Evolutionary conservation across 306 rosid genomes (phyloP).

Genomic region (Prunus mume): DNA sequence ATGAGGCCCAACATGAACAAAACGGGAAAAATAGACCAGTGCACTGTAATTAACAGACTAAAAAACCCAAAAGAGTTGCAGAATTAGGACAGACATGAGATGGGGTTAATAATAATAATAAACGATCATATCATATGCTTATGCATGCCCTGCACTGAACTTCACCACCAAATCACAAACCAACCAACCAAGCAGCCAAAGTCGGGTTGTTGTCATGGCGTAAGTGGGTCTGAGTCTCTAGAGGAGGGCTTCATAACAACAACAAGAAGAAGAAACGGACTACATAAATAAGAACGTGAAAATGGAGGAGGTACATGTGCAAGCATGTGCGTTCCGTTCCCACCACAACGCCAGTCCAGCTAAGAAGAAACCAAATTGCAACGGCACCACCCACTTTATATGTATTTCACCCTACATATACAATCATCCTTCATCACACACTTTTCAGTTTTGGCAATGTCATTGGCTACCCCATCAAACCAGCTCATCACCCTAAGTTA

Average conservation of each 20-base stretch:
- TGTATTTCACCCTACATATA: too few species aligned
- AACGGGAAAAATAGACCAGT: not conserved
- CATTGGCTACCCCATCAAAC: too few species aligned
- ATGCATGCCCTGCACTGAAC: too few species aligned
- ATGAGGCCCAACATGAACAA: not conserved
- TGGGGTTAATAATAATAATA: too few species aligned
- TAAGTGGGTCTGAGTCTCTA: not conserved
- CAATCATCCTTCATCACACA: too few species aligned
- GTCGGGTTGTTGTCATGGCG: not conserved
- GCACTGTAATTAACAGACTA: not conserved
- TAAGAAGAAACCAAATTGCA: not conserved
- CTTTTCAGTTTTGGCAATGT: too few species aligned
- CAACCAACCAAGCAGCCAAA: not conserved
- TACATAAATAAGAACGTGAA: not conserved
- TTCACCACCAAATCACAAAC: not conserved
- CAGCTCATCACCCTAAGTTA: too few species aligned
- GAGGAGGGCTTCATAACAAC: too few species aligned
- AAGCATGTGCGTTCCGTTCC: slow-evolving; percentile 58
- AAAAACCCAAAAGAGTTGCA: not conserved
- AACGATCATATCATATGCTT: too few species aligned
- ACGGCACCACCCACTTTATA: too few species aligned
- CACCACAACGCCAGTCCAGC: slow-evolving; percentile 30
- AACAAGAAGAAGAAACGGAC: slow-evolving; percentile 6
- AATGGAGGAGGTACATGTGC: slow-evolving; percentile 30
- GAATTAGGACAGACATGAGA: not conserved